Evolutionary conservation across 352 stramenopile species (phyloP), one percentile per base, ranked within the genome.

Genomic region (Plasmopara viticola): DNA sequence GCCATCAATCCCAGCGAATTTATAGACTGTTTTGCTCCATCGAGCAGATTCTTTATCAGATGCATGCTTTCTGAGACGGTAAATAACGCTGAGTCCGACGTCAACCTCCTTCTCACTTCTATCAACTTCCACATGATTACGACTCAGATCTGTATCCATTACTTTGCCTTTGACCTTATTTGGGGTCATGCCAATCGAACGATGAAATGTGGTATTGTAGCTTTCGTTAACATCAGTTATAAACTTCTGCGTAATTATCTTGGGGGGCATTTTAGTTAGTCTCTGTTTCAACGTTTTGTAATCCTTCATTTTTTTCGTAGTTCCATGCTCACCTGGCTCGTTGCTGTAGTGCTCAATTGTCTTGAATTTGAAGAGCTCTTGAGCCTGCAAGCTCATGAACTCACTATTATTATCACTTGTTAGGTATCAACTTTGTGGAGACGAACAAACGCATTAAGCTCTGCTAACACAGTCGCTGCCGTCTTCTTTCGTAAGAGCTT

Each of bases 131-230:
- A 13, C 37, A 1, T 42, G 12, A 42, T 42, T 42, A 42, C 9
- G 37, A 17, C 13, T 15, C 13, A 42, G 37, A 13, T 42, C 37
- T 18, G 37, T 13, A 15, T 42, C 13, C 9, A 42, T 42, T 9
- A 70, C 59, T 44, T 68, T 64, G 35, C 66, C 31, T 35, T 35
- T 35, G 37, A 13, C 10, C 37, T 17, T 9, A 56, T 43, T 68
- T 59, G 20, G 20, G 20, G 20, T 25, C 20, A 25, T 33, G 58
- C 60, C 33, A 42, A 25, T 25, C 20, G 38, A 44, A 62, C 40
- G 38, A 48, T 77, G 58, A 44, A 60, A 30, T 15, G 68, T 73
- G 15, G 18, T 66, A 43, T 78, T 72, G 44, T 74, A 74, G 38
- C 72, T 74, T 18, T 46, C 12, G 13, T 73, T 70, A n/a, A 66